Evolutionary conservation across 2,329 filamentous ascomycete species (phyloP).

Genomic region (Venturia effusa): DNA sequence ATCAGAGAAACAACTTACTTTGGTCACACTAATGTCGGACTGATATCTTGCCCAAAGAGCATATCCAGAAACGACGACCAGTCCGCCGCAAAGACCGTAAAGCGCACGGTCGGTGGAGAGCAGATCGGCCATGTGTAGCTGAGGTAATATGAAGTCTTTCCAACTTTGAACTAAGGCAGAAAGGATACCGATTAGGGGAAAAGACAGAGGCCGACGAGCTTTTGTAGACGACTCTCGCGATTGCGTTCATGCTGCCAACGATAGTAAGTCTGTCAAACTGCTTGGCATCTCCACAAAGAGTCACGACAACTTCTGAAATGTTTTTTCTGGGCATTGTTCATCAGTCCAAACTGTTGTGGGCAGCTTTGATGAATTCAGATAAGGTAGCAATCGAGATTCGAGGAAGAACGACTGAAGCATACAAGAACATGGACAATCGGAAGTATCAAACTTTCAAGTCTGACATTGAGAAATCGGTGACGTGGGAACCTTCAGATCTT

Average conservation of each 20-base stretch:
- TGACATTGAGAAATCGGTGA: no score
- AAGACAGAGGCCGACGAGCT: neutral
- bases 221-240: neutral
- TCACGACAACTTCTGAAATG: neutral
- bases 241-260: neutral
- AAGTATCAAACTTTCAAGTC: neutral
- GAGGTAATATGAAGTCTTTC: neutral
- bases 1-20: no score
- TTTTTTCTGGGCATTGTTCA: neutral
- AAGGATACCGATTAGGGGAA: neutral
- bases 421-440: no score
- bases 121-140: no score
- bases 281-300: neutral
- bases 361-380: neutral
- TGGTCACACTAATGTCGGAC: no score
- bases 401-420: no score
- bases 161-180: neutral
- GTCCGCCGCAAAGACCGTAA: no score
- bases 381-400: neutral
- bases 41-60: no score
- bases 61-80: no score
- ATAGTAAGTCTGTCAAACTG: neutral
- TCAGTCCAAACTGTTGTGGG: neutral
- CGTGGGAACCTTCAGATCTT: no score
- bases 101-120: no score